phyloP scores from a whole-genome alignment of 2,329 filamentous ascomycete genomes.

The Aspergillus calidoustus region DNA sequence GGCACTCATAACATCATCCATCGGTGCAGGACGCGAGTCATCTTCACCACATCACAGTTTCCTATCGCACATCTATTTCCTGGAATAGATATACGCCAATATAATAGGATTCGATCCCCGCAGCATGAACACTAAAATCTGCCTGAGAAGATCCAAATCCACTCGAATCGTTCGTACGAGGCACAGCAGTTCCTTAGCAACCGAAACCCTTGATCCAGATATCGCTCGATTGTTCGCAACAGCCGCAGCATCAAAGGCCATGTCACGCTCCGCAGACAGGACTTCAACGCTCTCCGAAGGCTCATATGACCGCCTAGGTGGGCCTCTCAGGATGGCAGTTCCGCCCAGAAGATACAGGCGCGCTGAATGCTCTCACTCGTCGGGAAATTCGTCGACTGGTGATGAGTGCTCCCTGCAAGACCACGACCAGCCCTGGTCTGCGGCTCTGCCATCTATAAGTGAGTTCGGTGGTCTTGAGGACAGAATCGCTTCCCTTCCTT shows the following conservation, averaged over 20 bases:
- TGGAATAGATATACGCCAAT: conserved; percentile 14
- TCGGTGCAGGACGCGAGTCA: background rate
- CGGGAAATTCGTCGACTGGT: conserved; percentile 18
- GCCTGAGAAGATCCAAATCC: conserved; percentile 45
- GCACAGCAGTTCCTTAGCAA: conserved; percentile 26
- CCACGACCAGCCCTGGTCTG: conserved; percentile 21
- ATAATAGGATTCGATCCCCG: conserved; percentile 7
- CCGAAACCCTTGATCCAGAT: conserved; percentile 37
- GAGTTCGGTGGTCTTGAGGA: conserved; percentile 41
- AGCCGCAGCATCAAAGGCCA: conserved; percentile 49
- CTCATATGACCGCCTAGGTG: conserved; percentile 37
- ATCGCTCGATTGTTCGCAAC: conserved; percentile 41
- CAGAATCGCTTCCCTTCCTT: conserved; percentile 46
- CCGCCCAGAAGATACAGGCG: conserved; percentile 31
- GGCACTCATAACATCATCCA: background rate
- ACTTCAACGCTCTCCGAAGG: conserved; percentile 31
- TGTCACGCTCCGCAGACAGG: conserved; percentile 42
- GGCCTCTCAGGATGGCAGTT: conserved; percentile 31
- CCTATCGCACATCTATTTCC: conserved; percentile 19
- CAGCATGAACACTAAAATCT: conserved; percentile 31
- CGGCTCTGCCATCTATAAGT: conserved; percentile 32
- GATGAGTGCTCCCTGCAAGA: conserved; percentile 6
- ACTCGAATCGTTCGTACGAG: conserved; percentile 41
- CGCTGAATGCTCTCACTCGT: conserved; percentile 20
- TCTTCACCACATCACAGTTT: conserved; percentile 6